Conservation (phyloP, 1,284 basidiomycete genomes). For the Microbotryum silenes-acaulis region DNA sequence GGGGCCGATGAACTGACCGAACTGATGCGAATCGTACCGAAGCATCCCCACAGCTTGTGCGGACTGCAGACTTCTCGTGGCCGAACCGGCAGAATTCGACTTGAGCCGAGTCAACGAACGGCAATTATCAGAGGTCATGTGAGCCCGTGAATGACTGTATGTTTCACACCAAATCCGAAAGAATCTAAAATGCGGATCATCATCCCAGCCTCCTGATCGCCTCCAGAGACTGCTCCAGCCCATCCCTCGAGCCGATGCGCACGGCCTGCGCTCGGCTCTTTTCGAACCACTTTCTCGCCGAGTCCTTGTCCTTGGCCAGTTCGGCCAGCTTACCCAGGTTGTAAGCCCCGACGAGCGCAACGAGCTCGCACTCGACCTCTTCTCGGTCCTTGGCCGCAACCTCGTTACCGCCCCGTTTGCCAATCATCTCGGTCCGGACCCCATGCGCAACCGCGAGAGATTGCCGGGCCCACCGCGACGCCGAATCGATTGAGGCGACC, state of each 20-base stretch:
- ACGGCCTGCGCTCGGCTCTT: constrained; percentile 11
- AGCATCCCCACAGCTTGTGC: no score
- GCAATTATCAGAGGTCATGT: no score
- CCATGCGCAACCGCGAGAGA: constrained; percentile 17
- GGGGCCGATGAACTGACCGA: no score
- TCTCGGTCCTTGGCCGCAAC: constrained; percentile 20
- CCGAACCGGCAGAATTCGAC: no score
- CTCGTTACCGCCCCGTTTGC: no score
- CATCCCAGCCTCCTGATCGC: constrained; percentile 15
- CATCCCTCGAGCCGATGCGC: constrained; percentile 15
- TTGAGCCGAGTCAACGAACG: no score
- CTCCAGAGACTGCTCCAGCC: constrained; percentile 9
- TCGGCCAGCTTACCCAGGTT: constrained; percentile 30
- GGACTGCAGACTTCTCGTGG: no score
- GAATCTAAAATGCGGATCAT: background rate
- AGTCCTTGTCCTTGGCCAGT: constrained; percentile 16
- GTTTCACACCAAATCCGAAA: background rate
- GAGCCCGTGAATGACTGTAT: no score
- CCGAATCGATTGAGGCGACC: constrained; percentile 6
- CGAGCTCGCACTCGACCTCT: constrained; percentile 29
- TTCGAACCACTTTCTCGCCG: constrained; percentile 22
- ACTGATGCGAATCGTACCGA: no score
- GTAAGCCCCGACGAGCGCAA: constrained; percentile 24
- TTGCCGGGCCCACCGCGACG: constrained; percentile 25
- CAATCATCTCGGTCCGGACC: constrained; percentile 14